Percentiles rank a stretch among this genome's conserved stretches.
phyloP scores from a whole-genome alignment of 1,139 yeast species.

The Geotrichum reessii region DNA sequence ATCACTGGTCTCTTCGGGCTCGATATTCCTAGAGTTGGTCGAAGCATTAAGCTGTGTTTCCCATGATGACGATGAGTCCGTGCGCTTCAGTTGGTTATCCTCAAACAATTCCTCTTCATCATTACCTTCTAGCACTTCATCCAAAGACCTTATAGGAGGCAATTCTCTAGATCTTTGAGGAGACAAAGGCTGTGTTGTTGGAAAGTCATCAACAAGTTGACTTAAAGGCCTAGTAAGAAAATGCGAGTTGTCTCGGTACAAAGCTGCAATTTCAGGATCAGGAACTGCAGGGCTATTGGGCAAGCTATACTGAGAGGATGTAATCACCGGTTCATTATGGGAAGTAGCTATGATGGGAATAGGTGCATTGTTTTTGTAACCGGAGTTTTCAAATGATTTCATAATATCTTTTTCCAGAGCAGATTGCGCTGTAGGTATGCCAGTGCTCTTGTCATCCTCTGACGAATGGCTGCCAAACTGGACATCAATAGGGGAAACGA shows the following conservation, averaged over 20 bases:
- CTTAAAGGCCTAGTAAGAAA: constrained; percentile 32
- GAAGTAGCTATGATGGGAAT: not conserved
- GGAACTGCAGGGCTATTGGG: constrained; percentile 16
- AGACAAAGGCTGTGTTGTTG: constrained; percentile 5
- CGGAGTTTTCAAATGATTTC: constrained; percentile 6
- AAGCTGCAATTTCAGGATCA: constrained; percentile 31
- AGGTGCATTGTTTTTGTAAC: not conserved
- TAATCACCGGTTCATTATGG: not conserved
- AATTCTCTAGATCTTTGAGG: constrained; percentile 12
- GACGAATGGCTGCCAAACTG: not conserved
- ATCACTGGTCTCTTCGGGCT: not conserved
- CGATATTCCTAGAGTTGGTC: not conserved
- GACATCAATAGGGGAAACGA: not conserved
- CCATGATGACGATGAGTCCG: constrained; percentile 8
- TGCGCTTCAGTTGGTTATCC: not conserved
- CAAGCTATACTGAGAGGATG: not conserved
- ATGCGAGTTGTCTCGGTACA: constrained; percentile 31
- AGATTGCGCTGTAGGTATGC: constrained; percentile 5
- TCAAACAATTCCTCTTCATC: not conserved
- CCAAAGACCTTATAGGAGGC: not conserved
- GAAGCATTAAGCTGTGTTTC: constrained; percentile 5
- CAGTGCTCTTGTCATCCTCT: not conserved
- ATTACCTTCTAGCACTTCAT: not conserved
- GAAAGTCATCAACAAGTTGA: constrained; percentile 20
- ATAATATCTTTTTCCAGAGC: constrained; percentile 13